Percentiles rank a stretch among this genome's conserved stretches.
Evolutionary conservation across 495 filamentous ascomycete species (phyloP).

Genomic region (Platismatia glauca): DNA sequence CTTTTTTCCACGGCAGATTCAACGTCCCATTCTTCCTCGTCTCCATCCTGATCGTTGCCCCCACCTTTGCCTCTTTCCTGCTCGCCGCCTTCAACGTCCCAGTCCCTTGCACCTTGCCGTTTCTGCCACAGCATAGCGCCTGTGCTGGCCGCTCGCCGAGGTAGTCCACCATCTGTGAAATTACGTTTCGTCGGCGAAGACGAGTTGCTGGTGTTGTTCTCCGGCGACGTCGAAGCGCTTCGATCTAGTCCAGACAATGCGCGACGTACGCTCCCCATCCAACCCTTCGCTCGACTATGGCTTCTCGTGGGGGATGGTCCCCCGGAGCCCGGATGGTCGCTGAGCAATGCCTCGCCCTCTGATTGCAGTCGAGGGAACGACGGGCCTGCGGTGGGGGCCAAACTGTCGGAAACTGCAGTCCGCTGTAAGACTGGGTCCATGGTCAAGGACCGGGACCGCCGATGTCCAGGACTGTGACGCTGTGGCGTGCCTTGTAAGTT

Average conservation of each 20-base stretch:
- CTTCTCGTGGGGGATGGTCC: conserved; percentile 29
- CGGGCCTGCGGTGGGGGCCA: conserved; percentile 58
- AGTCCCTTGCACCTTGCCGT: conserved; percentile 50
- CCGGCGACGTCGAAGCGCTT: conserved; percentile 29
- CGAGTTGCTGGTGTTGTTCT: conserved; percentile 16
- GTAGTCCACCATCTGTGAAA: conserved; percentile 21
- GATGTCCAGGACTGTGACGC: conserved; percentile 14
- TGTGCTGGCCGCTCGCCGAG: conserved; percentile 49
- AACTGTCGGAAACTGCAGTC: conserved; percentile 48
- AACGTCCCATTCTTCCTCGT: conserved; percentile 80
- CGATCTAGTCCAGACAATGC: conserved; percentile 38
- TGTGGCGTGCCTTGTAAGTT: conserved; percentile 21
- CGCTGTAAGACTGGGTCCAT: conserved; percentile 26
- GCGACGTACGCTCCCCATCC: conserved; percentile 49
- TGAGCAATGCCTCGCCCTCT: conserved; percentile 57
- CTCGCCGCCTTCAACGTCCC: conserved; percentile 36
- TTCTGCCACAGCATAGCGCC: conserved; percentile 50
- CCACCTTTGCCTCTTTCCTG: conserved; percentile 17
- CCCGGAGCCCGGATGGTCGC: conserved; percentile 28
- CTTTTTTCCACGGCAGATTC: conserved; percentile 71
- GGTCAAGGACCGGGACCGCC: conserved; percentile 14
- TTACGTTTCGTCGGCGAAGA: conserved; percentile 21
- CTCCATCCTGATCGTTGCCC: conserved; percentile 25
- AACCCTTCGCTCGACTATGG: conserved; percentile 37
- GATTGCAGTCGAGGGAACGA: conserved; percentile 52